A percentile compares a stretch with the other conserved stretches of the same genome.
Conservation (phyloP, 805 yeast genomes). For the Candida nitratophila region DNA sequence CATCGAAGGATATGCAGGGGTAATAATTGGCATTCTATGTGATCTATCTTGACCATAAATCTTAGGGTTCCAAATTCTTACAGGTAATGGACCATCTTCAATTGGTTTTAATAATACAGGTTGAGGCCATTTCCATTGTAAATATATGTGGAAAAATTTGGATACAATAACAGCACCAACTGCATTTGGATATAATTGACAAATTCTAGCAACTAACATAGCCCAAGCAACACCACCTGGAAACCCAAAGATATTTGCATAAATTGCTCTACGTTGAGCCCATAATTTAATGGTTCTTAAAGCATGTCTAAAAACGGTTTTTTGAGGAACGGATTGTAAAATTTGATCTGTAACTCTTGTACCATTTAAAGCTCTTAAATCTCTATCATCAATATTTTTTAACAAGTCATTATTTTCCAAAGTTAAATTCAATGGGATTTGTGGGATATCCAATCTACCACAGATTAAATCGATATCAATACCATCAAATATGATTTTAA, state of each 20-base stretch:
- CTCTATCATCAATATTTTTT: constrained; percentile 85
- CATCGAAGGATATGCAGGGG: constrained; percentile 98
- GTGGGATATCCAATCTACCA: constrained; percentile 77
- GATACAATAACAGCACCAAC: constrained; percentile 88
- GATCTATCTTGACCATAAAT: constrained; percentile 82
- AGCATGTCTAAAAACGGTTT: constrained; percentile 87
- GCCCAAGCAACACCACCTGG: constrained; percentile 99
- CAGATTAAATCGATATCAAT: constrained; percentile 89
- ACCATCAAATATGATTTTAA: constrained; percentile 81
- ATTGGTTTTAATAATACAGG: constrained; percentile 89
- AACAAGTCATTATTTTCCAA: constrained; percentile 80
- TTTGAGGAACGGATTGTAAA: constrained; percentile 81
- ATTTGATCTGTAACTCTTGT: constrained; percentile 97
- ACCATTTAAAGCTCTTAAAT: constrained; percentile 85
- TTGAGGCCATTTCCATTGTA: constrained; percentile 98
- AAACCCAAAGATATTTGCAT: constrained; percentile 92
- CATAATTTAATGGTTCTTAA: constrained; percentile 88
- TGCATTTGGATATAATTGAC: constrained; percentile 95
- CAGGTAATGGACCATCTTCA: constrained; percentile 96
- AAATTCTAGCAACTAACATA: constrained; percentile 95
- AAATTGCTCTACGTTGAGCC: constrained; percentile 94
- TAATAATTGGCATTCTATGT: constrained; percentile 95
- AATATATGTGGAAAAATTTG: constrained; percentile 77
- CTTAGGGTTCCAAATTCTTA: constrained; percentile 94
- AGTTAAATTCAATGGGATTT: constrained; percentile 68